Base-by-base conservation (phyloP, 2,329 filamentous ascomycete genomes). In the Graphilbum fragrans region DNA sequence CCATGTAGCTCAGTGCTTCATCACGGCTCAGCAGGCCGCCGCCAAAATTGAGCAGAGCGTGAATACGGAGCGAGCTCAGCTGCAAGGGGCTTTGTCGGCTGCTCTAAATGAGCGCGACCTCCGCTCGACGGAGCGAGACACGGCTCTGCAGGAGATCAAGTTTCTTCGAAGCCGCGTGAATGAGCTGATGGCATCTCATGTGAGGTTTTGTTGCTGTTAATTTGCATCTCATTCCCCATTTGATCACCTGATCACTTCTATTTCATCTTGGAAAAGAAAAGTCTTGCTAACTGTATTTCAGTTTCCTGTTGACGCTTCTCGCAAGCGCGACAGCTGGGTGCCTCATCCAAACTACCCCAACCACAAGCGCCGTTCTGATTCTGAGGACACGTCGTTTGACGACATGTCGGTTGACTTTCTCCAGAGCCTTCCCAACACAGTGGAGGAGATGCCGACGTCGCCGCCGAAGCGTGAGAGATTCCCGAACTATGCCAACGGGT, bases 1-100 rank as follows among this genome's bases (percentile, higher is more conserved):
- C 1, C 20, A 35, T 2, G 39, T 52, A 20, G 50, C 47, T 2
- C 49, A 52, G 38, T 41, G 40, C 32, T 49, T 52, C 41, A 43
- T 52, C 18, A 39, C 45, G 11, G 49, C 49, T 17, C 49, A 47
- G 37, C 42, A 46, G 18, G 33, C 45, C 9, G 41, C 38, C n/a
- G 41, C 45, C 10, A 46, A 33, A 12, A 31, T 49, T n/a, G 47
- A 51, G 21, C 45, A 46, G 18, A 33, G 36, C 1, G 9, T 43
- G 1, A 48, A 38, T 19, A 45, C 43, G 1, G 48, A 52, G 39
- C 43, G 42, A 5, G 43, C 43, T 6, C 42, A 49, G 31, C 40
- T 47, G 1, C 41, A 45, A 14, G 39, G 44, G 3, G 36, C 46
- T 11, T 38, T 51, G 5, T 41, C 41, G 1, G 34, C 41, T 3